Conservation (phyloP, 2,329 filamentous ascomycete species). For the Alternaria ethzedia region DNA sequence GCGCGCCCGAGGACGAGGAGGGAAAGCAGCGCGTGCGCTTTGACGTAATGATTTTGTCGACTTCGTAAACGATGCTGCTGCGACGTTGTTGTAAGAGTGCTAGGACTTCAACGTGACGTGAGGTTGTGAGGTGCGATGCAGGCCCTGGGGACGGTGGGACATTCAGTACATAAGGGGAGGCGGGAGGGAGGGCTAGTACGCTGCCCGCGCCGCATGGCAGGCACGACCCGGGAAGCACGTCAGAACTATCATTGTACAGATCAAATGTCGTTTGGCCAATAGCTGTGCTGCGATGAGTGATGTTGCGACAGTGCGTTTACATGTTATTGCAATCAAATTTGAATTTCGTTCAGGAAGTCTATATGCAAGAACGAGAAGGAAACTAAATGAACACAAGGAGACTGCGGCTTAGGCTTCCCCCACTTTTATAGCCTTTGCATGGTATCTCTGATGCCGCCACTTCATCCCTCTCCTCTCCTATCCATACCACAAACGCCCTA, state of each 20-base stretch:
- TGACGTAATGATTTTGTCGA: neutral
- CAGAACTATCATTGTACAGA: too few relatives aligned
- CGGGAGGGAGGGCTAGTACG: neutral
- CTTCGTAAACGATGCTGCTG: neutral
- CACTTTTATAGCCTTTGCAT: too few relatives aligned
- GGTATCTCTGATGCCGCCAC: neutral
- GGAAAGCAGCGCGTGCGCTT: neutral
- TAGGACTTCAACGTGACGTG: neutral
- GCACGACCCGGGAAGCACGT: neutral
- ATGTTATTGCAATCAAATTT: too few relatives aligned
- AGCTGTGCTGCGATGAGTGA: too few relatives aligned
- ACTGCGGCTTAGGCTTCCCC: neutral
- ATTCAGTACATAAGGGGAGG: neutral
- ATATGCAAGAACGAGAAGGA: neutral
- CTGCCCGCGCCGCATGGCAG: neutral
- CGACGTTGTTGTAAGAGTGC: neutral
- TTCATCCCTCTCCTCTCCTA: neutral
- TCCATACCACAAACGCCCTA: neutral
- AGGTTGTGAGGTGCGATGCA: too few relatives aligned
- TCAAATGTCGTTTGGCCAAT: fast-evolving
- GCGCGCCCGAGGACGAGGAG: neutral
- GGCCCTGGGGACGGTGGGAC: neutral
- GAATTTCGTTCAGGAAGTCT: neutral
- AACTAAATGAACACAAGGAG: neutral
- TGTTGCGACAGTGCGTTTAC: too few relatives aligned